Base-by-base conservation (phyloP, 768 basidiomycete genomes). In the Sarcodon sp. region DNA sequence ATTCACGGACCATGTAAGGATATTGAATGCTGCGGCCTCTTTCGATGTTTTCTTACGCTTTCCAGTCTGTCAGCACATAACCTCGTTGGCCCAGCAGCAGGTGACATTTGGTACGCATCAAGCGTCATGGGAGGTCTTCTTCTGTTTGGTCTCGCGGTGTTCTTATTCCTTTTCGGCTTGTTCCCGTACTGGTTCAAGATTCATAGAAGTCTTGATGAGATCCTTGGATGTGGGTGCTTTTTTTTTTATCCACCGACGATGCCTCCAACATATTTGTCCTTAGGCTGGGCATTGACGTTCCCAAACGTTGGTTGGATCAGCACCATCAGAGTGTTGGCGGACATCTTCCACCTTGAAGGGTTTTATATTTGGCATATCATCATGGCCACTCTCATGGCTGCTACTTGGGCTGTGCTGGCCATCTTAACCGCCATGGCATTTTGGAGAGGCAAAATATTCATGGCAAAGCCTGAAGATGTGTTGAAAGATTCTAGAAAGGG, bases 151-250 rank as follows among this genome's bases (percentile, higher is more conserved):
- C 64, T 73, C 33, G 70, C 71, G 6, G 59, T 73, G 2, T 73
- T 72, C 57, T 65, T 73, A 47, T 71, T 74, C 54, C 35, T 66
- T 27, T 70, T 72, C 41, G 69, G 69, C 7, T 57, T 67, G 32
- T 50, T 72, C 16, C 70, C 70, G 15, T 72, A 70, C 52, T 70
- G 70, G 69, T 72, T 69, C 62, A 73, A 73, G 58, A 53, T 72
- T 33, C 66, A 72, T 57, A 72, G 69, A 56, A 55, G 66, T 44
- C 61, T 73, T 43, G 55, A 60, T 49, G 70, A 73, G 47, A 73
- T 72, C 46, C 64, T 73, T 16, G 69, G 70, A 51, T 72, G 71
- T 66, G 50, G 47, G 66, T 58, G 16, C 21, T 27, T 27, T 27
- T 27, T 27, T 27, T 27, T 27, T 27, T 27, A 27, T 27, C 21